Evolutionary conservation across 2,329 filamentous ascomycete genomes (phyloP), one percentile per base, ranked within the genome.

Genomic region (Domatiomyces catenatus): DNA sequence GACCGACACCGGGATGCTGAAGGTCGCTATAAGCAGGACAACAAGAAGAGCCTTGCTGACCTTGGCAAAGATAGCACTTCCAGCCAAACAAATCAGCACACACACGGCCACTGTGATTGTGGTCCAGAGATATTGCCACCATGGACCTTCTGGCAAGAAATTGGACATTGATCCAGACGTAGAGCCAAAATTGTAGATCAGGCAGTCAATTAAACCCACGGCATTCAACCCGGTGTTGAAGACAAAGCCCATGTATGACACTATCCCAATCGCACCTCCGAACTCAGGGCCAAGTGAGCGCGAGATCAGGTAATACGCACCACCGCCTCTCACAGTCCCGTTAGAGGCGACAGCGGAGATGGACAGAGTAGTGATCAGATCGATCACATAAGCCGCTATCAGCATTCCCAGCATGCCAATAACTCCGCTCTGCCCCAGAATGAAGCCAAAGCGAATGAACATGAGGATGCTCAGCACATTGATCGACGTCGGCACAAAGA

Each of bases 401-500:
- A 94, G 76, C 72, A 65, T 70, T 85, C 84, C 83, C 63, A 93
- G 71, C 66, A 88, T 92, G 47, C 86, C 87, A 44, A 90, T 56
- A 44, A 93, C 71, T 19, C 87, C 87, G 55, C 83, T 76, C 62
- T 90, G 83, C 7, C 86, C 87, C 19, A 93, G 72, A 51, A 94
- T 85, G 59, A 87, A 81, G 19, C 87, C 86, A 64, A 94, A 94
- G 19, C 87, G 79, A 60, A 94, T 72, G 68, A 94, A 94, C 86
- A 94, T 93, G 54, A 94, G 75, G 66, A 94, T 93, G 60, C 85
- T 90, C 57, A 93, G 70, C 43, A 94, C 87, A 65, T 92, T 94
- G 58, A 93, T 72, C 54, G 83, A 89, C n/a, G 87, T 87, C 1
- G 87, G 87, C 15, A 94, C 84, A 64, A 88, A 94, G 46, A 93